Evolutionary conservation across 2,329 filamentous ascomycete species (phyloP).

Genomic region (Aspergillus brunneoviolaceus): DNA sequence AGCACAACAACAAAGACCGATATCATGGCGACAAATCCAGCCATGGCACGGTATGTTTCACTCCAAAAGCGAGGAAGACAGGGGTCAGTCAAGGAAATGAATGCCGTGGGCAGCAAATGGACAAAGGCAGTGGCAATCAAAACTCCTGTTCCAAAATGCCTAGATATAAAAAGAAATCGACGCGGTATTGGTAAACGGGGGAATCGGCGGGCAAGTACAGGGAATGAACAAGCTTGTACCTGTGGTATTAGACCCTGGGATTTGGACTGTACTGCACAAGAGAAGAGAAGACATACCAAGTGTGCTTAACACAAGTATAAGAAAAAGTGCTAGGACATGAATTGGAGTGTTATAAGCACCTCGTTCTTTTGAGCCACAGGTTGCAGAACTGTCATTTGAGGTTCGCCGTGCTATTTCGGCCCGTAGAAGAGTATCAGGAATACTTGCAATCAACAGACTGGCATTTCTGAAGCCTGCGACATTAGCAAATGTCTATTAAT

Average conservation of each 20-base stretch:
- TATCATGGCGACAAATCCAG: slow-evolving; percentile 78
- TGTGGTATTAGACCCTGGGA: slow-evolving; percentile 9
- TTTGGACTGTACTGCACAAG: not conserved
- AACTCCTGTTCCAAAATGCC: slow-evolving; percentile 60
- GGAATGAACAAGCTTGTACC: slow-evolving; percentile 59
- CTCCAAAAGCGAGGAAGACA: slow-evolving; percentile 78
- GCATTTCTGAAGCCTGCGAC: slow-evolving; percentile 21
- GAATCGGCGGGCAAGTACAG: slow-evolving; percentile 59
- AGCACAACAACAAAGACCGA: slow-evolving; percentile 79
- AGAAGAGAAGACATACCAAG: slow-evolving; percentile 32
- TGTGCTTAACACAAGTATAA: slow-evolving; percentile 59
- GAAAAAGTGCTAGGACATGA: slow-evolving; percentile 66
- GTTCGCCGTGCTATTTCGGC: slow-evolving; percentile 34
- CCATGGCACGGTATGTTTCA: slow-evolving; percentile 72
- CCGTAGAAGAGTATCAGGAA: slow-evolving; percentile 35
- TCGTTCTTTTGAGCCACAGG: slow-evolving; percentile 37
- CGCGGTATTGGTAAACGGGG: slow-evolving; percentile 60
- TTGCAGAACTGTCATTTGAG: slow-evolving; percentile 23
- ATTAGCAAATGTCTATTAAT: not conserved
- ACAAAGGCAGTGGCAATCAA: slow-evolving; percentile 59
- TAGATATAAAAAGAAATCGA: slow-evolving; percentile 58
- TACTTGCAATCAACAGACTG: slow-evolving; percentile 27
- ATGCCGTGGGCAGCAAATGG: slow-evolving; percentile 63
- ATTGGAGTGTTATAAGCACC: slow-evolving; percentile 62
- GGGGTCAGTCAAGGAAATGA: slow-evolving; percentile 59